Evolutionary conservation across 352 stramenopile species (phyloP).

Genomic region (Pythium apleroticum): DNA sequence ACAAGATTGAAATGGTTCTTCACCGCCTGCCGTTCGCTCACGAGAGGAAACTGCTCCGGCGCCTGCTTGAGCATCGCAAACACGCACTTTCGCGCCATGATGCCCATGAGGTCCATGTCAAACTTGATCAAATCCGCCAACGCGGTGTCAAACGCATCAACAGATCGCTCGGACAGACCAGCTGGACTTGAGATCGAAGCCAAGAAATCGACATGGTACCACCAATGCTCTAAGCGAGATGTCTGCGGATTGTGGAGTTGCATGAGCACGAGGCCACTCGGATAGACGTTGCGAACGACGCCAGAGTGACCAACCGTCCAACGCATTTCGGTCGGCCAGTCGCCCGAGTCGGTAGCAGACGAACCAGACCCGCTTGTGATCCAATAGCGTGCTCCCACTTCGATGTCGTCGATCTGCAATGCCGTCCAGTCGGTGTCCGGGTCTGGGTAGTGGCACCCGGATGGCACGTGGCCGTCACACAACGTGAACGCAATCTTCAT

Average conservation of each 20-base stretch:
- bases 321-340: constrained; percentile 53
- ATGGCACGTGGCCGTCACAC: constrained; percentile 76
- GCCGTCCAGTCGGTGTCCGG: constrained; percentile 75
- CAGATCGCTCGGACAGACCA: constrained; percentile 36
- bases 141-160: constrained; percentile 44
- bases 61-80: constrained; percentile 60
- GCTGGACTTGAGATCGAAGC: constrained; percentile 17
- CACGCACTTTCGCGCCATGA: constrained; percentile 54
- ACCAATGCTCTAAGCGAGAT: constrained; percentile 60
- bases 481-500: constrained; percentile 82
- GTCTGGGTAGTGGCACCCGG: constrained; percentile 78
- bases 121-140: constrained; percentile 34
- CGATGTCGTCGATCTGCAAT: constrained; percentile 74
- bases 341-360: constrained; percentile 32
- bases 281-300: constrained; percentile 46
- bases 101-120: constrained; percentile 54
- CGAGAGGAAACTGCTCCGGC: constrained; percentile 55
- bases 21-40: constrained; percentile 19
- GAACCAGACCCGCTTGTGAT: constrained; percentile 27
- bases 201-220: constrained; percentile 65
- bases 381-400: constrained; percentile 59
- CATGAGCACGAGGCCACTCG: constrained; percentile 58
- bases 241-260: constrained; percentile 57
- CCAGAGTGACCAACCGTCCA: constrained; percentile 69
- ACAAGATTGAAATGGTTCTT: constrained; percentile 48